These are phyloP conservation scores for Alternaria triticina DNA, from an alignment of 2,329 filamentous ascomycete genomes.

Conservation along the genomic window DNA sequence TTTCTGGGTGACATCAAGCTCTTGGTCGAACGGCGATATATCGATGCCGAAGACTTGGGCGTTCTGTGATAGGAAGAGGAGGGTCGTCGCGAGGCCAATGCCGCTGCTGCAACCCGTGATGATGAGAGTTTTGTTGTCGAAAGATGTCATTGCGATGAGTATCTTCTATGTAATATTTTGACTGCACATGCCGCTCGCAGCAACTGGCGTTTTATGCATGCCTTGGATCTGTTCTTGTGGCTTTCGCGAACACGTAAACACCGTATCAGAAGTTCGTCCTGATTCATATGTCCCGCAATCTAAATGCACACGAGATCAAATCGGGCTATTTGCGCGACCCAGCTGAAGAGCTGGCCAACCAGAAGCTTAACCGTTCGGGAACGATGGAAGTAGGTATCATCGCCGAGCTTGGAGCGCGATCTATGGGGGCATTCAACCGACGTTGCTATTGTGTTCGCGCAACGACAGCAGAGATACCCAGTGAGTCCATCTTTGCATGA, in stretches of 20 bases:
- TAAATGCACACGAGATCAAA: not conserved
- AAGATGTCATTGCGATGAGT: slow-evolving; percentile 5
- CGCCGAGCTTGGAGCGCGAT: not conserved
- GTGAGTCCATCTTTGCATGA: not conserved
- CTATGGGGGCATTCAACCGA: too few relatives aligned
- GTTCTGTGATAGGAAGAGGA: slow-evolving; percentile 22
- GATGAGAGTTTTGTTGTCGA: slow-evolving; percentile 18
- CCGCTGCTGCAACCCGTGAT: slow-evolving; percentile 34
- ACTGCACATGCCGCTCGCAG: not conserved
- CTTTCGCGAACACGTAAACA: not conserved
- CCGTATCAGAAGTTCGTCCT: not conserved
- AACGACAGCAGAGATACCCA: not conserved
- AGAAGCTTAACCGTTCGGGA: not conserved
- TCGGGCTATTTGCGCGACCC: not conserved
- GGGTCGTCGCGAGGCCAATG: slow-evolving; percentile 31
- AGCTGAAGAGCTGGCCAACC: not conserved
- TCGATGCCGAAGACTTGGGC: slow-evolving; percentile 35
- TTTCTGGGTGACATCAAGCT: not conserved
- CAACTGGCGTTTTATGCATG: not conserved
- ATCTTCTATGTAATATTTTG: not conserved
- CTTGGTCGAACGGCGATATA: slow-evolving; percentile 20
- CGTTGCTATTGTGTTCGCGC: not conserved
- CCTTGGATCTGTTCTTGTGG: not conserved
- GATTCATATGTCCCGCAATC: not conserved
- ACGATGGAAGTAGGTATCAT: not conserved